Evolutionary conservation across 2,329 filamentous ascomycete genomes (phyloP).

Genomic region (Zymoseptoria brevis): DNA sequence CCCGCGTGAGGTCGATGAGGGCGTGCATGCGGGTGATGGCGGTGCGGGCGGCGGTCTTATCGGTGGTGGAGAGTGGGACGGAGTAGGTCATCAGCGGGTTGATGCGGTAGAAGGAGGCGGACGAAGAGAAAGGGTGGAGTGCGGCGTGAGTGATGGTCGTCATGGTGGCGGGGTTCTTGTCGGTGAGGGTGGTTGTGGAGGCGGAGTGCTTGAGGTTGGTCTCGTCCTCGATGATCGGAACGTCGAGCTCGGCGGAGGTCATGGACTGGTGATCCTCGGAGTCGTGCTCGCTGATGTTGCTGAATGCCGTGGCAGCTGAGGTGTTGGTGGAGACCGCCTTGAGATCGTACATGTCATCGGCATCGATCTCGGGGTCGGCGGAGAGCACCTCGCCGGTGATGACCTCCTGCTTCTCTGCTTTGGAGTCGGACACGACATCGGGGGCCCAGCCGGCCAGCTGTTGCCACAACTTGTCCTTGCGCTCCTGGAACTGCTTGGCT

Average conservation of each 20-base stretch:
- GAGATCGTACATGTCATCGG: background rate
- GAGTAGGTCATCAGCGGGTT: background rate
- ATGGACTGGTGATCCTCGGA: background rate
- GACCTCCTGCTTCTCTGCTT: background rate
- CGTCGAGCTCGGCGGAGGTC: background rate
- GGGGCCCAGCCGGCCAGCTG: background rate
- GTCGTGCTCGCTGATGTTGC: background rate
- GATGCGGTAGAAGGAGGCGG: background rate
- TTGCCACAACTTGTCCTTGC: background rate
- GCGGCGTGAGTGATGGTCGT: background rate
- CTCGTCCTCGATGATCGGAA: background rate
- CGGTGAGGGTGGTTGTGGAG: constrained; percentile 35
- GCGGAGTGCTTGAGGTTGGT: constrained; percentile 43
- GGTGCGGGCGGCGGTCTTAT: background rate
- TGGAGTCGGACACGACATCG: background rate
- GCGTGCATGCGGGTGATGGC: background rate
- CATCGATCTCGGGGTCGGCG: background rate
- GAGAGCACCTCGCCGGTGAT: background rate
- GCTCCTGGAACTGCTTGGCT: background rate
- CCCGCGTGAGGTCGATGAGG: background rate
- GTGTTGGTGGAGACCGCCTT: background rate
- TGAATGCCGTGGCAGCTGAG: background rate
- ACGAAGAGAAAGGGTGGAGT: background rate
- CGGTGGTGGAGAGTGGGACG: background rate
- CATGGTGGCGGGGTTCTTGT: background rate